phyloP scores from a whole-genome alignment of 352 stramenopile species.

The Halophytophthora batemanensis region DNA sequence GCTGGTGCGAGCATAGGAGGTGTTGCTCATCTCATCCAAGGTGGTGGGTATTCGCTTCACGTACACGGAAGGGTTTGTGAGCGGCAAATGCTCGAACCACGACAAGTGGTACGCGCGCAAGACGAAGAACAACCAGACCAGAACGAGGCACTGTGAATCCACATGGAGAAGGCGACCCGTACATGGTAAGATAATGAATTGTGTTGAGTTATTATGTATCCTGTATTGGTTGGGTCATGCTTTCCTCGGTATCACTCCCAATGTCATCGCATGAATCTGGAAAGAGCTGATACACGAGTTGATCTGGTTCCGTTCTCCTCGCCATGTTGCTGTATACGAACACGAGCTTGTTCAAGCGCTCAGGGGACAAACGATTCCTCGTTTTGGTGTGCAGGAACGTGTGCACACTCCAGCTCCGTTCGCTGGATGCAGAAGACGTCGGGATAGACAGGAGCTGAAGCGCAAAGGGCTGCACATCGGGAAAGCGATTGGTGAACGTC shows the following conservation, averaged over 20 bases:
- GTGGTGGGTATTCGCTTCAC: conserved; percentile 70
- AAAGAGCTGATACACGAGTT: too few species aligned
- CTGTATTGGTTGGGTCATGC: too few species aligned
- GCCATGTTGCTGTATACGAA: conserved; percentile 5
- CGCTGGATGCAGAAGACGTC: conserved; percentile 6
- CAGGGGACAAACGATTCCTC: background rate
- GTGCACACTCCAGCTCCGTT: conserved; percentile 2
- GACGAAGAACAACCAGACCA: too few species aligned
- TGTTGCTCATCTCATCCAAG: conserved; percentile 64
- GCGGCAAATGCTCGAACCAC: too few species aligned
- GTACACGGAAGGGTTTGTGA: conserved; percentile 63
- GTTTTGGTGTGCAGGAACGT: conserved; percentile 2
- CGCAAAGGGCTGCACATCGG: background rate
- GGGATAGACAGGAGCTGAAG: background rate
- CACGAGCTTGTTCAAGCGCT: background rate
- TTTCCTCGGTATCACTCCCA: too few species aligned
- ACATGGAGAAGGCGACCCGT: too few species aligned
- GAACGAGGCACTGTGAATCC: too few species aligned
- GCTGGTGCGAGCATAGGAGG: conserved; percentile 59
- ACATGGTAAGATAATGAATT: too few species aligned
- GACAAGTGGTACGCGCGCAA: too few species aligned
- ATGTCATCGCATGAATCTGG: too few species aligned
- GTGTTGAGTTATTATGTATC: too few species aligned
- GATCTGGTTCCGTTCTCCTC: too few species aligned
- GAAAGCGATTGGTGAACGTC: background rate